Conservation (phyloP, 1,284 basidiomycete species). For the Abortiporus biennis region DNA sequence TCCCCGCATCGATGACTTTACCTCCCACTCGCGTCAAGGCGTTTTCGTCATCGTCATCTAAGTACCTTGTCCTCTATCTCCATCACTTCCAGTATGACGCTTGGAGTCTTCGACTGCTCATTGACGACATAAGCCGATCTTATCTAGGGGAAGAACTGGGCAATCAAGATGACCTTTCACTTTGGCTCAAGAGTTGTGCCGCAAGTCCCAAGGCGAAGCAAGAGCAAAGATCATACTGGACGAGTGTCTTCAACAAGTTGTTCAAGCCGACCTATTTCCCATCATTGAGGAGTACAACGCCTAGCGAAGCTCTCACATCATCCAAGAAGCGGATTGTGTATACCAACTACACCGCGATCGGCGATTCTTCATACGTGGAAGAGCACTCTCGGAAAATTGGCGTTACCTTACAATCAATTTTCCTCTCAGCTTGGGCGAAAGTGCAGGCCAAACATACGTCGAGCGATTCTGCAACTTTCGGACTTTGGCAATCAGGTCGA, state of each 20-base stretch:
- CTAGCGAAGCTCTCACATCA: not conserved
- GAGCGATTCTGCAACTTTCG: slow-evolving; percentile 30
- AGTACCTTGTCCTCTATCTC: slow-evolving; percentile 36
- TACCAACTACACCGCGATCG: slow-evolving; percentile 17
- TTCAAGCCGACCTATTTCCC: slow-evolving; percentile 30
- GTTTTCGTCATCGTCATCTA: slow-evolving; percentile 19
- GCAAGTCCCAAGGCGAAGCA: slow-evolving; percentile 18
- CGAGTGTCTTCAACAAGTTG: slow-evolving; percentile 22
- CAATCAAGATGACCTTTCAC: slow-evolving; percentile 20
- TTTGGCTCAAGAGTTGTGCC: slow-evolving; percentile 27
- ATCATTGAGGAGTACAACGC: slow-evolving; percentile 11
- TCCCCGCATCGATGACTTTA: slow-evolving; percentile 27
- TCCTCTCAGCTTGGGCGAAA: slow-evolving; percentile 40
- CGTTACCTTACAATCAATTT: slow-evolving; percentile 33
- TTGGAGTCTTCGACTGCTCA: slow-evolving; percentile 38
- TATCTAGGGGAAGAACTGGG: not conserved
- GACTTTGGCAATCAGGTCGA: slow-evolving; percentile 42
- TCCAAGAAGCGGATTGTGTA: slow-evolving; percentile 14
- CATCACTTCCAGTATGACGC: slow-evolving; percentile 50
- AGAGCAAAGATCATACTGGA: slow-evolving; percentile 37
- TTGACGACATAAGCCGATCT: slow-evolving; percentile 30
- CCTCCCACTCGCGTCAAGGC: slow-evolving; percentile 31
- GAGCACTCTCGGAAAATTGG: slow-evolving; percentile 24
- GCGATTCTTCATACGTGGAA: slow-evolving; percentile 18
- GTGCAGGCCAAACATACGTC: slow-evolving; percentile 31